Evolutionary conservation across 2,329 filamentous ascomycete species (phyloP).

Genomic region (Trichophyton schoenleinii): DNA sequence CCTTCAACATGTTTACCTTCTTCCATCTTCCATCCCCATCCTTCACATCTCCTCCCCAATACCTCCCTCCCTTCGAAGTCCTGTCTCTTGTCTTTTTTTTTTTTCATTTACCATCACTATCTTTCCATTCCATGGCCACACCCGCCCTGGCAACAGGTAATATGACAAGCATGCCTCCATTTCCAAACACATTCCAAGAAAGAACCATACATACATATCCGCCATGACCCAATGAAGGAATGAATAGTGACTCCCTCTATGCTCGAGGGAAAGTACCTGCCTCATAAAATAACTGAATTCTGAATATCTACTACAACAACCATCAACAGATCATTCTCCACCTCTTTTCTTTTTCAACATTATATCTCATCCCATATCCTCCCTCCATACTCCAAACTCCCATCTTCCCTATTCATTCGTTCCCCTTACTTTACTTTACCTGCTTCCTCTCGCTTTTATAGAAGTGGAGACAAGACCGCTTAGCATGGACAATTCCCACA

Average conservation of each 20-base stretch:
- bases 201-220: background rate
- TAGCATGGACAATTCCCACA: too few species aligned
- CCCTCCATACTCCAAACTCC: too few species aligned
- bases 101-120: background rate
- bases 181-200: too few species aligned
- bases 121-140: background rate
- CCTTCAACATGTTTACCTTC: background rate
- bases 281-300: background rate
- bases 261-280: background rate
- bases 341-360: too few species aligned
- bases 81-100: background rate
- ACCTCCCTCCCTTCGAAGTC: background rate
- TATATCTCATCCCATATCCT: too few species aligned
- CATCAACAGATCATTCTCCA: background rate
- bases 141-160: background rate
- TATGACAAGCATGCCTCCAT: background rate
- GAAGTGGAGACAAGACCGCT: background rate
- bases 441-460: background rate
- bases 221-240: background rate
- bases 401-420: too few species aligned
- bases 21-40: background rate
- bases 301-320: background rate
- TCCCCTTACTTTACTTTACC: background rate
- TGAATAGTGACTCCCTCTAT: conserved; percentile 1
- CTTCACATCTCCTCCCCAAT: background rate